These are phyloP conservation scores for Plasmopara viticola DNA, from an alignment of 352 stramenopile genomes.

Conservation along the genomic window DNA sequence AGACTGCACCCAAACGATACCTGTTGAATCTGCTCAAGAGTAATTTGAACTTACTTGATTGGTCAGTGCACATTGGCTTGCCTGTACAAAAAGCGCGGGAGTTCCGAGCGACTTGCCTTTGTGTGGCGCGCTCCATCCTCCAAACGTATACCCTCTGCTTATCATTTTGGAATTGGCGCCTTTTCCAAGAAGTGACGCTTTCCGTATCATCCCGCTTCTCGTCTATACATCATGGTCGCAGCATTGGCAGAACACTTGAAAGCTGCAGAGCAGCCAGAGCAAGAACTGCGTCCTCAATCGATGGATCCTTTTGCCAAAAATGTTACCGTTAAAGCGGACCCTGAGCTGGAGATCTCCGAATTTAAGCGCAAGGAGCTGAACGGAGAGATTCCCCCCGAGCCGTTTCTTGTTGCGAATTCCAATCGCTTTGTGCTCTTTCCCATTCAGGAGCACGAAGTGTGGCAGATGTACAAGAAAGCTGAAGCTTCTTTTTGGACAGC, in stretches of 20 bases:
- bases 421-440: constrained; percentile 97
- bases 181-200: constrained; percentile 14
- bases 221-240: constrained; percentile 30
- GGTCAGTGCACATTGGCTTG: too few species aligned
- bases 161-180: constrained; percentile 33
- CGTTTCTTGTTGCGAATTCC: constrained; percentile 93
- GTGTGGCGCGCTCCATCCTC: constrained; percentile 10
- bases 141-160: constrained; percentile 2
- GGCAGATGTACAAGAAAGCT: constrained; percentile 99
- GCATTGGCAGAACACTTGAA: constrained; percentile 20
- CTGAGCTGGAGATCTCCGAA: constrained; percentile 54
- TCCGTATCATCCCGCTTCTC: neutral
- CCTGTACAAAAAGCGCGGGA: constrained; percentile 21
- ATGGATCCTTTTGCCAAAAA: constrained; percentile 17
- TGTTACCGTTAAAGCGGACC: constrained; percentile 13
- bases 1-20: too few species aligned
- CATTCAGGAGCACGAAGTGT: constrained; percentile 96
- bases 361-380: constrained; percentile 86
- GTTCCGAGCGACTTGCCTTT: constrained; percentile 5
- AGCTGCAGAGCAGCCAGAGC: constrained; percentile 26
- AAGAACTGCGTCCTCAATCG: constrained; percentile 21
- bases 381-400: constrained; percentile 84
- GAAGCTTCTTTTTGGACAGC: constrained; percentile 99
- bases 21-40: too few species aligned
- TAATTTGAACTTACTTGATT: too few species aligned